A percentile compares a stretch with the other conserved stretches of the same genome.
Evolutionary conservation across 2,329 filamentous ascomycete genomes (phyloP).

Genomic region (Beauveria sp.): DNA sequence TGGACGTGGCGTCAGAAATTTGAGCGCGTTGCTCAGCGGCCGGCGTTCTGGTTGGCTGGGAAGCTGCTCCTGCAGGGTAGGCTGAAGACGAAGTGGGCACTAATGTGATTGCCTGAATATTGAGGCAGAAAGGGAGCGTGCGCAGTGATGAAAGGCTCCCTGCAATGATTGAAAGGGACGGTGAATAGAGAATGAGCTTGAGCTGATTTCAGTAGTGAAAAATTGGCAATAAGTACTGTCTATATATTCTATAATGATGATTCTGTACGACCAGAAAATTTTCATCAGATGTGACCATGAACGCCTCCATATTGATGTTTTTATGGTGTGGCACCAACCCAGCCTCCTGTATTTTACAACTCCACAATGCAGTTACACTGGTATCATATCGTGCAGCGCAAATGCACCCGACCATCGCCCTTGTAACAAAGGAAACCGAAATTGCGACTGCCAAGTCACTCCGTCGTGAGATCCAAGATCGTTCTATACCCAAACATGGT

Average conservation of each 20-base stretch:
- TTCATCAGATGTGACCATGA: neutral
- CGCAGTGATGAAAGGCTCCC: neutral
- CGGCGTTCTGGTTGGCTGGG: slow-evolving; percentile 1
- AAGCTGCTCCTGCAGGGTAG: slow-evolving; percentile 13
- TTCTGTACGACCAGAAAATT: too few relatives aligned
- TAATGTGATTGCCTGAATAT: slow-evolving; percentile 14
- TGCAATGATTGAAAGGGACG: neutral
- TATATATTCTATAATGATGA: neutral
- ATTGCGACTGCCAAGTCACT: neutral
- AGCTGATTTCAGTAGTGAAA: neutral
- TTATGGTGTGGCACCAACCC: neutral
- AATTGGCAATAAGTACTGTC: too few relatives aligned
- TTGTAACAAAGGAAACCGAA: neutral
- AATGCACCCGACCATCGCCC: neutral
- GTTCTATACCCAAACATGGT: neutral
- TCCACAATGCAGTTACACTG: neutral
- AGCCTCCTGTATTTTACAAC: neutral
- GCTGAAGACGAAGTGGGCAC: neutral
- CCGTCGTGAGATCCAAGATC: neutral
- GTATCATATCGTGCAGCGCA: neutral
- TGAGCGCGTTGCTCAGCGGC: slow-evolving; percentile 14
- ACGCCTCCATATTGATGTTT: neutral
- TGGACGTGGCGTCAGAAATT: slow-evolving; percentile 22
- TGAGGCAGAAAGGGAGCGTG: slow-evolving; percentile 14
- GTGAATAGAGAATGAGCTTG: neutral